A percentile compares a stretch with the other conserved stretches of the same genome.
Conservation (phyloP, 2,329 filamentous ascomycete genomes). For the Didymellaceae sp. region DNA sequence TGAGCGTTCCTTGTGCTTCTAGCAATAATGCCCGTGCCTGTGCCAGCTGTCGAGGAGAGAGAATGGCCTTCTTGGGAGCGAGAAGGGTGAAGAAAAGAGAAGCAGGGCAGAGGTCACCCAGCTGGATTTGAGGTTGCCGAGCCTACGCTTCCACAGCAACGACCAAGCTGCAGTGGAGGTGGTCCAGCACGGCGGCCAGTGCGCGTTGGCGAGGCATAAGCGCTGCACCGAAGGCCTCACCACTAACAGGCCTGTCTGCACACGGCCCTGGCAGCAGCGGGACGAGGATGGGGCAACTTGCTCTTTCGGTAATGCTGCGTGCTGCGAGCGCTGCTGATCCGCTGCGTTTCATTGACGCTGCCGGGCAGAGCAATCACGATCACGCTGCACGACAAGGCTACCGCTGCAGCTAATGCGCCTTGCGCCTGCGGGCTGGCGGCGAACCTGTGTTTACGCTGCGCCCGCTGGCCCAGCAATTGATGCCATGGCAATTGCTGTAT, state of each 20-base stretch:
- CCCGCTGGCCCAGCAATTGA: constrained; percentile 7
- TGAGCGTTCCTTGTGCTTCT: constrained; percentile 28
- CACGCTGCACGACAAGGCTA: constrained; percentile 14
- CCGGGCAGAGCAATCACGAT: constrained; percentile 20
- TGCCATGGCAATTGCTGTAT: constrained; percentile 5
- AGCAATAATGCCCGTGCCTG: constrained; percentile 23
- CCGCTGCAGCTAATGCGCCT: constrained; percentile 20
- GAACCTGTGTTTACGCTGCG: constrained; percentile 26
- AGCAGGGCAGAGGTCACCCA: constrained; percentile 37
- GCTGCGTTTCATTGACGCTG: constrained; percentile 26
- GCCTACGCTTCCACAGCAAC: constrained; percentile 25
- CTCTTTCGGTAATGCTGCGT: constrained; percentile 24
- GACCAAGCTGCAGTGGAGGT: constrained; percentile 34
- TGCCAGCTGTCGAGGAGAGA: constrained; percentile 20
- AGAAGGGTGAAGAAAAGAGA: constrained; percentile 47
- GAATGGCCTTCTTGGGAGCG: constrained; percentile 48
- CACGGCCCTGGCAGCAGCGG: constrained; percentile 33
- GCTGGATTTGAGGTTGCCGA: constrained; percentile 48
- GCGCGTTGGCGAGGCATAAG: constrained; percentile 29
- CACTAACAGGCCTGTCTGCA: constrained; percentile 32
- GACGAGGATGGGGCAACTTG: constrained; percentile 31
- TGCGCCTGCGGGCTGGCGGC: constrained; percentile 14
- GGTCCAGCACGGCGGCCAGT: constrained; percentile 28
- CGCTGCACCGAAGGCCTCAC: constrained; percentile 36
- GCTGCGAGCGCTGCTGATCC: constrained; percentile 32